Conservation (phyloP, 2,329 filamentous ascomycete genomes). For the Fusarium sarcochroum region DNA sequence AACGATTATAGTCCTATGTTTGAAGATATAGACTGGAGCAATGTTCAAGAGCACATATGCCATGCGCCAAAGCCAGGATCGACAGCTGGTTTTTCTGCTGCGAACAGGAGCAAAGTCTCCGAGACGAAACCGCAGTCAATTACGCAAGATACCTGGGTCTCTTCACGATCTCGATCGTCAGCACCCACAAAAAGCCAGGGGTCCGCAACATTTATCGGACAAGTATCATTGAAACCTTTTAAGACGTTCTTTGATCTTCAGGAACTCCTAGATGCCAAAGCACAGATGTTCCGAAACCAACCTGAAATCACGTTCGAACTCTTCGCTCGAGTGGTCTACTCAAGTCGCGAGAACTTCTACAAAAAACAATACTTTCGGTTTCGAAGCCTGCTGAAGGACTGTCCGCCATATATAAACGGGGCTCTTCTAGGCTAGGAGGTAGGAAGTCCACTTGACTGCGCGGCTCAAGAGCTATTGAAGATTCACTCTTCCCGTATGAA, state of each 20-base stretch:
- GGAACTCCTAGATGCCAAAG: slow-evolving; percentile 68
- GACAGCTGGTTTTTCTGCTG: neutral
- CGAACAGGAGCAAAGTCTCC: slow-evolving; percentile 7
- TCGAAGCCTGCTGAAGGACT: slow-evolving; percentile 71
- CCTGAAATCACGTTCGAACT: slow-evolving; percentile 69
- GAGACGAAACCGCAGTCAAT: neutral
- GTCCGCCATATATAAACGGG: slow-evolving; percentile 64
- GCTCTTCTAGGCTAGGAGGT: slow-evolving; percentile 48
- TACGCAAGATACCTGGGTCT: neutral
- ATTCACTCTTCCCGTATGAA: slow-evolving; percentile 39
- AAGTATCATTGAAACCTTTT: slow-evolving; percentile 35
- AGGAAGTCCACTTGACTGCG: slow-evolving; percentile 47
- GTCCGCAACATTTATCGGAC: neutral
- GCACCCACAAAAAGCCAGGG: slow-evolving; percentile 11
- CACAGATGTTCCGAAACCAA: slow-evolving; percentile 50
- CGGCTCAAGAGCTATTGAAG: slow-evolving; percentile 45
- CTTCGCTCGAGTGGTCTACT: slow-evolving; percentile 72
- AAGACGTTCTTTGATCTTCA: slow-evolving; percentile 74
- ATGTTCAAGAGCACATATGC: slow-evolving; percentile 42
- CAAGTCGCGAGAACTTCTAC: slow-evolving; percentile 64
- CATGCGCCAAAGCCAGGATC: slow-evolving; percentile 10
- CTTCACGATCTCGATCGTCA: slow-evolving; percentile 11
- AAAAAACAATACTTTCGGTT: slow-evolving; percentile 75
- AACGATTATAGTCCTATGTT: slow-evolving; percentile 45
- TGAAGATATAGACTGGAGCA: slow-evolving; percentile 59